phyloP scores from a whole-genome alignment of 164 flowering plant genomes.

The Houttuynia cordata region DNA sequence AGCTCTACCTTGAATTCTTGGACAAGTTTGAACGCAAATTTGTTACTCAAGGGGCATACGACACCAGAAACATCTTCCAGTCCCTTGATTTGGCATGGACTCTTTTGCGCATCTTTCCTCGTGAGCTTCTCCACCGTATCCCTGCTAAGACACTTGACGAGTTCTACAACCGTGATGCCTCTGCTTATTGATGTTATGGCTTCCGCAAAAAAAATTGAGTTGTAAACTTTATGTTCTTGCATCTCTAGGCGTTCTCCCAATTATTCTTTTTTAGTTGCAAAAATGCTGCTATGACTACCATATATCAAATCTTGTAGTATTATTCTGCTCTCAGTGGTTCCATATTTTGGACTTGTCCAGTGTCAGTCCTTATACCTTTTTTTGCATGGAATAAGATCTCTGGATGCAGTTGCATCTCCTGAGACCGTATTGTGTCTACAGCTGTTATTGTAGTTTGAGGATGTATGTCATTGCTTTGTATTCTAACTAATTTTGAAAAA shows the following conservation, averaged over 20 bases:
- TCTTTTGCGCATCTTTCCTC: slow-evolving; percentile 86
- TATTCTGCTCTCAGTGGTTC: neutral
- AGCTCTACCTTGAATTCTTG: slow-evolving; percentile 89
- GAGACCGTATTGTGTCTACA: too few relatives aligned
- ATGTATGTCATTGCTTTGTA: too few relatives aligned
- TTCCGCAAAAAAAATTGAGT: neutral
- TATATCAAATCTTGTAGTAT: neutral
- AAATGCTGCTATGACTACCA: neutral
- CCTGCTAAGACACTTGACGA: slow-evolving; percentile 92
- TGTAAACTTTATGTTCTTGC: too few relatives aligned
- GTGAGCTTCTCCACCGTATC: slow-evolving; percentile 96
- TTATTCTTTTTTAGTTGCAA: too few relatives aligned
- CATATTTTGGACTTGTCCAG: neutral
- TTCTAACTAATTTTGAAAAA: too few relatives aligned
- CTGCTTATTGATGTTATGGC: slow-evolving; percentile 21
- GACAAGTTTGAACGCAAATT: slow-evolving; percentile 95
- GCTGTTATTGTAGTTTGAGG: too few relatives aligned
- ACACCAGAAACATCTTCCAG: slow-evolving; percentile 92
- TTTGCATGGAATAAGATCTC: neutral
- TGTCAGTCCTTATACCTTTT: neutral
- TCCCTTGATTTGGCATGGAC: slow-evolving; percentile 99
- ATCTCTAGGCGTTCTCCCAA: neutral
- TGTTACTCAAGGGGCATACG: slow-evolving; percentile 91
- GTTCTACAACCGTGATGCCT: slow-evolving; percentile 63
- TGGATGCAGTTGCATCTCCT: neutral